phyloP scores from a whole-genome alignment of 768 basidiomycete genomes.

The Tricholoma bakamatsutake region DNA sequence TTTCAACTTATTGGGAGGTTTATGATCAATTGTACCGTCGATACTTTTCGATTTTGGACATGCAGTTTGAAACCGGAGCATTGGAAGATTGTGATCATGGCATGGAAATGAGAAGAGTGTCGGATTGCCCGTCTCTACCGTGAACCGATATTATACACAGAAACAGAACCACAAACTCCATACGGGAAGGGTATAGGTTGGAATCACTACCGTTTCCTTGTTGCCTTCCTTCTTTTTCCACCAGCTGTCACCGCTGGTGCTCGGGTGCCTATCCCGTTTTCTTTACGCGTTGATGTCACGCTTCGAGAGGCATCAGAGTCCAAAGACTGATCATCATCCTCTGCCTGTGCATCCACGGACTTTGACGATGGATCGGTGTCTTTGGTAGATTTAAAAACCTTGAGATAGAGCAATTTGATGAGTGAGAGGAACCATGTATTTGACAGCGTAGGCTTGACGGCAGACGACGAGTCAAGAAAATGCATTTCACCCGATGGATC shows the following conservation, averaged over 20 bases:
- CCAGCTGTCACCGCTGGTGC: slow-evolving; percentile 48
- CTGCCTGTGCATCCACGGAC: slow-evolving; percentile 17
- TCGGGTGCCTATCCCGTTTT: slow-evolving; percentile 20
- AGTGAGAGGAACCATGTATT: slow-evolving; percentile 69
- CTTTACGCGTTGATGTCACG: slow-evolving; percentile 28
- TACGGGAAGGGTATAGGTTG: neutral
- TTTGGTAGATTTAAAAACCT: slow-evolving; percentile 21
- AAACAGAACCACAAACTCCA: neutral
- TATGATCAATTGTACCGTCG: no score
- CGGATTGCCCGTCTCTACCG: neutral
- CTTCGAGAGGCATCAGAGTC: slow-evolving; percentile 33
- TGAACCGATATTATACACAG: neutral
- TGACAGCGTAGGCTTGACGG: slow-evolving; percentile 46
- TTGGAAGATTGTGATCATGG: neutral
- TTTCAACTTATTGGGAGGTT: neutral
- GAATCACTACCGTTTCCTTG: slow-evolving; percentile 43
- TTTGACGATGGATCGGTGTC: slow-evolving; percentile 12
- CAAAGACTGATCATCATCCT: slow-evolving; percentile 35
- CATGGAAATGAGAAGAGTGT: neutral
- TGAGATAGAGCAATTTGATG: slow-evolving; percentile 26
- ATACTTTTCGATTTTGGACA: no score
- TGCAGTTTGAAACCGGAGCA: neutral
- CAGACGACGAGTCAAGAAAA: slow-evolving; percentile 53
- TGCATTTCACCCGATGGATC: slow-evolving; percentile 55
- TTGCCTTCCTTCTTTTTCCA: slow-evolving; percentile 57